phyloP scores from a whole-genome alignment of 805 yeast genomes.

The Clavispora fructus region DNA sequence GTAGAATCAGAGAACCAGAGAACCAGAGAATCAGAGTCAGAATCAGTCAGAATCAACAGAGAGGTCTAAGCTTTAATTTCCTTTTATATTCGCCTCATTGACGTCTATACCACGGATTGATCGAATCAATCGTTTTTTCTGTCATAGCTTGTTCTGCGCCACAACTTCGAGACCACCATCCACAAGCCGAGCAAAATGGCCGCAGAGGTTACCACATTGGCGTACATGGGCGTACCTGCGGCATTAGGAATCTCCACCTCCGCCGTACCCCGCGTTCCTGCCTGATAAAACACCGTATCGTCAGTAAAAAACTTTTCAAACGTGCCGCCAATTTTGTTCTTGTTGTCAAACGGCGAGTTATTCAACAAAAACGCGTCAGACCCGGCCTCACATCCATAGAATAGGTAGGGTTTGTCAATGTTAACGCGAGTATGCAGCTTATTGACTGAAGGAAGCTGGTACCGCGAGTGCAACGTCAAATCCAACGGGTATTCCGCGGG shows the following conservation, averaged over 20 bases:
- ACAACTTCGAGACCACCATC: slow-evolving; percentile 3
- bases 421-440: slow-evolving; percentile 8
- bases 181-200: slow-evolving; percentile 8
- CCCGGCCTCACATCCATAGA: slow-evolving; percentile 33
- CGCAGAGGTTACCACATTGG: slow-evolving; percentile 7
- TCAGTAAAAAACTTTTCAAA: slow-evolving; percentile 35
- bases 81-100: no score
- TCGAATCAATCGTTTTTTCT: background rate
- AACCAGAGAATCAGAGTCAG: no score
- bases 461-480: slow-evolving; percentile 35
- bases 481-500: slow-evolving; percentile 4
- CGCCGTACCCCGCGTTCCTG: slow-evolving; percentile 6
- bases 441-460: slow-evolving; percentile 26
- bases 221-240: slow-evolving; percentile 1
- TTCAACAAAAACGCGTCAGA: slow-evolving; percentile 23
- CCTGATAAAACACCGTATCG: slow-evolving; percentile 36
- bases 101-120: no score
- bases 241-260: slow-evolving; percentile 11
- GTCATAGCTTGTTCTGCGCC: background rate
- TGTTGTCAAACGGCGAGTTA: slow-evolving; percentile 35
- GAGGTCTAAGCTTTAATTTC: no score
- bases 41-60: no score
- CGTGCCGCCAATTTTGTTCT: slow-evolving; percentile 24
- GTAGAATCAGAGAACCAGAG: no score
- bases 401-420: slow-evolving; percentile 24